Conservation (phyloP, 106 monocot genomes). For the Dendrobium nobile region DNA sequence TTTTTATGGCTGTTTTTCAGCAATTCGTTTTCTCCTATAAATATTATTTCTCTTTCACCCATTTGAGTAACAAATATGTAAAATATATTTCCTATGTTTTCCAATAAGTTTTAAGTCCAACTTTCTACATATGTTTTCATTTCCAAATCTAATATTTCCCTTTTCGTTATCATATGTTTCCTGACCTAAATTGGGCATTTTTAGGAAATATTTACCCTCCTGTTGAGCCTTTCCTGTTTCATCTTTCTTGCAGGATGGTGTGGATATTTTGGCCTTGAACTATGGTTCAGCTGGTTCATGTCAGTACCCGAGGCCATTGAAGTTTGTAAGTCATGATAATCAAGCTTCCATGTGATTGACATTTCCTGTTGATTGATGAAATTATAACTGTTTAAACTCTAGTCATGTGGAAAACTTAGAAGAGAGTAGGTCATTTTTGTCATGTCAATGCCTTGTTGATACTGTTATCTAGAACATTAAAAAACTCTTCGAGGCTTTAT, state of each 20-base stretch:
- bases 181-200: no score
- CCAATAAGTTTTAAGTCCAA: neutral
- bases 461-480: neutral
- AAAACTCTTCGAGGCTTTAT: neutral
- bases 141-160: neutral
- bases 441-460: neutral
- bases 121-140: neutral
- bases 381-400: neutral
- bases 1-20: no score
- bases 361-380: neutral
- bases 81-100: no score
- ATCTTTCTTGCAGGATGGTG: slow-evolving; percentile 58
- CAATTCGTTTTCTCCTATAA: no score
- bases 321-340: slow-evolving; percentile 52
- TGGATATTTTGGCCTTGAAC: slow-evolving; percentile 86
- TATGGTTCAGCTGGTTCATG: slow-evolving; percentile 89
- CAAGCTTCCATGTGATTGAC: neutral
- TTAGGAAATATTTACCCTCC: neutral
- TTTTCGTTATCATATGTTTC: no score
- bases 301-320: slow-evolving; percentile 70
- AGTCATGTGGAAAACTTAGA: neutral
- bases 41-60: no score
- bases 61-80: no score
- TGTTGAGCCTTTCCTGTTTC: neutral
- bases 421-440: neutral